Base-by-base conservation (phyloP, 495 filamentous ascomycete species). In the Penicillium silybi region DNA sequence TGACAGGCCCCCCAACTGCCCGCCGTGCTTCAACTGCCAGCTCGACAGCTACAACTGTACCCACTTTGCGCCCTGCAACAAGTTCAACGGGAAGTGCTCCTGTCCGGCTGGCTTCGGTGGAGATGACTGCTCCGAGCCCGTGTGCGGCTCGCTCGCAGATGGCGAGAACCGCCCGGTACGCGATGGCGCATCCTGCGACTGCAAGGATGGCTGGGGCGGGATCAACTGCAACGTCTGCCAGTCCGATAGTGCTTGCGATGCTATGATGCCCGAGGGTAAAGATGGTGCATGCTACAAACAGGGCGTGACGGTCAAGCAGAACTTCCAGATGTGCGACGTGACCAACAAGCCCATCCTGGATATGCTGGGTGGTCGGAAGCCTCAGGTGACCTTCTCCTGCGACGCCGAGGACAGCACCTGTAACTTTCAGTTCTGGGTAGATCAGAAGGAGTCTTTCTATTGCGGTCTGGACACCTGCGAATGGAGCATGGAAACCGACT, bases 141-240 rank as follows among this genome's bases (percentile, higher is more conserved):
- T 92, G 9, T 98, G 93, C 65, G 93, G 90, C 41, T 89, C 91
- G n/a, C 78, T 97, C 18, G 80, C 86, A 16, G 85, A 87, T 59
- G 90, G 88, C 26, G 74, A 74, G 48, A 82, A 96, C 53, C 81
- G 93, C 58, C 75, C 84, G 15, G 80, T 84, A 54, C 81, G 92
- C 62, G 66, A 82, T 39, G 82, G 78, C 40, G 75, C 83, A 15
- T 71, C 76, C 29, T 98, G 93, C 70, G 72, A 92, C 22, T 98
- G 93, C 70, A 84, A 91, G 54, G 90, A 96, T 27, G 93, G 95
- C 42, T 98, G 93, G 93, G 81, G 81, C n/a, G 93, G 93, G 54
- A 92, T 97, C 70, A 98, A 98, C 76, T 98, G 93, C 79, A 98
- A 98, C 65, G 89, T 97, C 48, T 98, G 93, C 71, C 80, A 85